phyloP scores from a whole-genome alignment of 1,284 basidiomycete species.

The Austroboletus novae-zelandiae region DNA sequence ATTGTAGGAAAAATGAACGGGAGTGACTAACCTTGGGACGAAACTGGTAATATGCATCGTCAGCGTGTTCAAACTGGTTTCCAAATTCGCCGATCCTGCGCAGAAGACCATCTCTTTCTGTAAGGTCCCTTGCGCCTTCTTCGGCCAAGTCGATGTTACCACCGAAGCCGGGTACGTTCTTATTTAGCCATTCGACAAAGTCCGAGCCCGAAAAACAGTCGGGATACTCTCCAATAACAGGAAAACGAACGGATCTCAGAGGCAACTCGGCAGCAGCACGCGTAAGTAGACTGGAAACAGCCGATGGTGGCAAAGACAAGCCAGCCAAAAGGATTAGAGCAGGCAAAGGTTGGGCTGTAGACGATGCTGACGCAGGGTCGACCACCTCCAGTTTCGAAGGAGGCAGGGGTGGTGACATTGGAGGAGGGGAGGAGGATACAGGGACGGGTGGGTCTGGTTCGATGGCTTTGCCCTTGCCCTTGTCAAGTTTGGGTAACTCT shows the following conservation, averaged over 20 bases:
- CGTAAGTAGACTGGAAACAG: constrained; percentile 65
- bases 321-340: constrained; percentile 72
- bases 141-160: constrained; percentile 76
- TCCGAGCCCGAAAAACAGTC: constrained; percentile 85
- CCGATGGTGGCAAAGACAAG: constrained; percentile 59
- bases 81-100: constrained; percentile 79
- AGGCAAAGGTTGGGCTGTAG: constrained; percentile 39
- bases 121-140: constrained; percentile 74
- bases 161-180: constrained; percentile 66
- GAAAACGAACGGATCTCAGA: constrained; percentile 67
- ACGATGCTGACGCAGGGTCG: constrained; percentile 13
- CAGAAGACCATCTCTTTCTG: constrained; percentile 71
- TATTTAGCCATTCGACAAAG: constrained; percentile 71
- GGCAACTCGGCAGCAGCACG: constrained; percentile 64
- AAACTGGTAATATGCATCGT: constrained; percentile 80
- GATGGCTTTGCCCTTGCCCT: constrained; percentile 72
- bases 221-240: constrained; percentile 84
- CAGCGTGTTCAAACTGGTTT: constrained; percentile 70
- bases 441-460: constrained; percentile 42
- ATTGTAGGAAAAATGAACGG: neutral
- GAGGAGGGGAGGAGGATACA: constrained; percentile 54
- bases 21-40: constrained; percentile 58
- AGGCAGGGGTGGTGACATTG: constrained; percentile 56
- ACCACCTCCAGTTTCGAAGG: constrained; percentile 37
- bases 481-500: constrained; percentile 59